phyloP scores from a whole-genome alignment of 306 rosid genomes.

The Cicer cuneatum region DNA sequence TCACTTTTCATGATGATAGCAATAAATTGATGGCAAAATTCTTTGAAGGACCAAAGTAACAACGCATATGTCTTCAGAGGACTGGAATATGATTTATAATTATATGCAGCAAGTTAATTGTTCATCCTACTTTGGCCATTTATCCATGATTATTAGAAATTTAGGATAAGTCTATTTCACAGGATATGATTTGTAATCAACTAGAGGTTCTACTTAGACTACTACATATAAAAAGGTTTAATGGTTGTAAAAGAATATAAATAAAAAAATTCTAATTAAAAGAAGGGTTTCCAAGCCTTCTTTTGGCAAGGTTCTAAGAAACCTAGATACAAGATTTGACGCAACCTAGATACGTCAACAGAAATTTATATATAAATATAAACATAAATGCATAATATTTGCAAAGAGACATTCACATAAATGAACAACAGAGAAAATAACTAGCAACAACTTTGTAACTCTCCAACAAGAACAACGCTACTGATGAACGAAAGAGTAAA shows the following conservation, averaged over 20 bases:
- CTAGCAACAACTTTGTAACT: no score
- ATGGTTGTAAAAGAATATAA: constrained; percentile 7
- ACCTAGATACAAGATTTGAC: background rate
- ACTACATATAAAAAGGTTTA: background rate
- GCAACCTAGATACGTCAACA: background rate
- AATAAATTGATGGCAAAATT: constrained; percentile 2
- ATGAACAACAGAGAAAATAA: no score
- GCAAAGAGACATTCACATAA: no score
- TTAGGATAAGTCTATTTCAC: background rate
- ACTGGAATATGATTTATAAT: background rate
- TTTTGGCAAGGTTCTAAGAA: background rate
- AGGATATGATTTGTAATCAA: constrained; percentile 13
- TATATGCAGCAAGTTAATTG: background rate
- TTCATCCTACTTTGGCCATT: background rate
- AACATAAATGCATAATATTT: no score
- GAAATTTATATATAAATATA: background rate
- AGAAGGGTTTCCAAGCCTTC: constrained; percentile 20
- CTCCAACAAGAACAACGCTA: background rate
- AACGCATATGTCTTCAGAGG: background rate
- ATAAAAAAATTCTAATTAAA: background rate
- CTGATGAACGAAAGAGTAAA: background rate
- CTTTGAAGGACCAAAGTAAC: background rate
- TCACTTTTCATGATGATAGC: background rate
- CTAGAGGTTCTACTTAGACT: background rate
- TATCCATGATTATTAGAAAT: background rate